phyloP scores from a whole-genome alignment of 1,284 basidiomycete genomes.

The Heimioporus retisporus region DNA sequence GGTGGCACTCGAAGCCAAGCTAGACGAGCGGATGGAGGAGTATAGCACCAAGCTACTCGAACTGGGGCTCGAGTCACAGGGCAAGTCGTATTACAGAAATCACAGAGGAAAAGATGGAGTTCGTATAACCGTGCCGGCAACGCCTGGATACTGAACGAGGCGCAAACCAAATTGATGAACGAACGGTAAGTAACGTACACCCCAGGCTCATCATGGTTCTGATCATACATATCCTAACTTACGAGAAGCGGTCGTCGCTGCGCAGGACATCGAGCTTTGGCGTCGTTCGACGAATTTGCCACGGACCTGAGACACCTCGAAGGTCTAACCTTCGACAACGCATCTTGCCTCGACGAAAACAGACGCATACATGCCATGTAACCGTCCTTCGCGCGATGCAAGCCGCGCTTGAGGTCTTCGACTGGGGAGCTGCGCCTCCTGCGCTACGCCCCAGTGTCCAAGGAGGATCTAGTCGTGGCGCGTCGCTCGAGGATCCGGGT shows the following conservation, averaged over 20 bases:
- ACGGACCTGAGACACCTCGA: constrained; percentile 93
- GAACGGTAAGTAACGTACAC: constrained; percentile 70
- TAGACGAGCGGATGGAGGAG: constrained; percentile 88
- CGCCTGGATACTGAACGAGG: constrained; percentile 88
- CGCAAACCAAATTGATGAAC: constrained; percentile 95
- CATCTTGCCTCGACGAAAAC: constrained; percentile 90
- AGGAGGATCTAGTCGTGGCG: constrained; percentile 75
- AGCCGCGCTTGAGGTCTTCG: constrained; percentile 65
- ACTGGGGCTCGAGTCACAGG: constrained; percentile 86
- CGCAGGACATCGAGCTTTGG: constrained; percentile 99
- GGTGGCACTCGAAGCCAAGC: constrained; percentile 76
- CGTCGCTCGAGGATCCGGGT: constrained; percentile 80
- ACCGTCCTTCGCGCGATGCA: constrained; percentile 77
- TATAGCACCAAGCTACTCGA: constrained; percentile 89
- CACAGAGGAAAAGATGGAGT: too few relatives aligned
- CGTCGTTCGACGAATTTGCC: constrained; percentile 95
- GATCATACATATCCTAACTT: constrained; percentile 60
- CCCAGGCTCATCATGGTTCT: not conserved
- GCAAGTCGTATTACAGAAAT: too few relatives aligned
- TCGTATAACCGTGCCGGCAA: constrained; percentile 86
- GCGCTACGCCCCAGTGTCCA: constrained; percentile 76
- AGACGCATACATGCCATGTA: constrained; percentile 87
- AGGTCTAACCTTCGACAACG: constrained; percentile 92
- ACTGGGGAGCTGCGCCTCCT: constrained; percentile 88
- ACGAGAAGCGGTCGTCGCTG: constrained; percentile 94